These are phyloP conservation scores for Willaertia magna DNA, from an alignment of 208 protist genomes.

Conservation along the genomic window DNA sequence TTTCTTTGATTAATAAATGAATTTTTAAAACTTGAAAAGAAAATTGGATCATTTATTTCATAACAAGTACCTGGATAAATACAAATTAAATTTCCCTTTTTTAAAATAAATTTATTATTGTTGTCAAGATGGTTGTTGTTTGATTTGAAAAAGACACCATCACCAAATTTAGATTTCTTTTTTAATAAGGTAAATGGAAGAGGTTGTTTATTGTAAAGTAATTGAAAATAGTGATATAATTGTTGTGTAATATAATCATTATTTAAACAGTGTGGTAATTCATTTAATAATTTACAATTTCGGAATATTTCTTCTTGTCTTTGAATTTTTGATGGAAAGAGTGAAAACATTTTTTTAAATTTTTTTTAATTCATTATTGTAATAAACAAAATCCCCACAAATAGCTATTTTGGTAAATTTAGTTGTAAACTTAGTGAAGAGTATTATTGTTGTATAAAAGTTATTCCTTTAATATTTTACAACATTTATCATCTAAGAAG, in stretches of 20 bases:
- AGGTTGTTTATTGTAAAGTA: background rate
- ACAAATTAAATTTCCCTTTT: background rate
- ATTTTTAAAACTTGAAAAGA: background rate
- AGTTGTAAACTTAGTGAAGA: too few relatives aligned
- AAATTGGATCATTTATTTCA: background rate
- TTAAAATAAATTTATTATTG: background rate
- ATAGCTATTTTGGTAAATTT: too few relatives aligned
- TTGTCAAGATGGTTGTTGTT: background rate
- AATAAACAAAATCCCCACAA: too few relatives aligned
- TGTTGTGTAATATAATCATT: background rate
- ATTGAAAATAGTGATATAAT: background rate
- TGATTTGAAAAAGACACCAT: background rate
- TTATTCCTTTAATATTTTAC: too few relatives aligned
- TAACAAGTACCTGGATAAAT: background rate
- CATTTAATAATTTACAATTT: background rate
- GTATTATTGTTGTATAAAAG: too few relatives aligned
- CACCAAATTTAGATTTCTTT: background rate
- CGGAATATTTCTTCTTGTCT: background rate
- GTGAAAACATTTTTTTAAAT: too few relatives aligned
- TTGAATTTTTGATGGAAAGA: background rate
- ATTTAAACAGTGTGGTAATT: background rate
- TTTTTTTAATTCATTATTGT: too few relatives aligned
- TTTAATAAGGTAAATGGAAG: too few relatives aligned
- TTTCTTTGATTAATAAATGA: background rate
- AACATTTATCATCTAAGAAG: too few relatives aligned